Percentiles rank a stretch among this genome's conserved stretches.
Evolutionary conservation across 164 flowering plant genomes (phyloP).

Genomic region (Stephania japonica): DNA sequence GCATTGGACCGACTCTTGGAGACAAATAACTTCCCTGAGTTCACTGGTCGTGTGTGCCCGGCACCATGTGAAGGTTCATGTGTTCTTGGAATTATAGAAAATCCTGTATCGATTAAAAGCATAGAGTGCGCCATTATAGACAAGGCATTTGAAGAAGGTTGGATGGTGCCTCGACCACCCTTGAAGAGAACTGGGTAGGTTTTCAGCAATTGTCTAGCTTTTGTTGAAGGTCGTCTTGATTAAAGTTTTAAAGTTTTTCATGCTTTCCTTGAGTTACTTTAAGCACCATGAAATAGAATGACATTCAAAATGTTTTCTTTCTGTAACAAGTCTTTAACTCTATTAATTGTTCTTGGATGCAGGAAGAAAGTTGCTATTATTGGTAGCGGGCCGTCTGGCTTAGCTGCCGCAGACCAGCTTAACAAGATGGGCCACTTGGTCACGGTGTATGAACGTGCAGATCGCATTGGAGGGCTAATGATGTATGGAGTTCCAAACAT

Average conservation of each 20-base stretch:
- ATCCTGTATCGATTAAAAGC: conserved; percentile 94
- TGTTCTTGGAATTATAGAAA: conserved; percentile 97
- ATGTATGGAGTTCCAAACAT: conserved; percentile 99
- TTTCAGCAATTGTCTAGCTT: background rate
- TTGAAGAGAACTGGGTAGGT: conserved; percentile 77
- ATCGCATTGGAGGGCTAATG: conserved; percentile 96
- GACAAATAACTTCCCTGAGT: conserved; percentile 99
- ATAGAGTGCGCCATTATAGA: conserved; percentile 96
- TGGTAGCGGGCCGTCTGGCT: conserved; percentile 97
- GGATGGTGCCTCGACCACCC: conserved; percentile 99
- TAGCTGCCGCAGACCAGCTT: conserved; percentile 98
- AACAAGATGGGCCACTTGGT: conserved; percentile 89
- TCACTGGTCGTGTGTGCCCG: conserved; percentile 98
- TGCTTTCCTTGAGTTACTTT: no score
- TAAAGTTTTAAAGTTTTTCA: no score
- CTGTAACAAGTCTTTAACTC: background rate
- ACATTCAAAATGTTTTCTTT: background rate
- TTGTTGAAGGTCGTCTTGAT: no score
- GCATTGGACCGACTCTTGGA: conserved; percentile 90
- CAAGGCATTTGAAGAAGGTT: conserved; percentile 97
- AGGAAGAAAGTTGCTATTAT: conserved; percentile 85
- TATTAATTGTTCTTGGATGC: conserved; percentile 13
- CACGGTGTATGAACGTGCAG: conserved; percentile 93
- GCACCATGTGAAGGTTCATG: conserved; percentile 99
- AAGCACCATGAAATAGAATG: background rate